Conservation (phyloP, 192 early-diverging fungal species). For the Coemansia erecta region DNA sequence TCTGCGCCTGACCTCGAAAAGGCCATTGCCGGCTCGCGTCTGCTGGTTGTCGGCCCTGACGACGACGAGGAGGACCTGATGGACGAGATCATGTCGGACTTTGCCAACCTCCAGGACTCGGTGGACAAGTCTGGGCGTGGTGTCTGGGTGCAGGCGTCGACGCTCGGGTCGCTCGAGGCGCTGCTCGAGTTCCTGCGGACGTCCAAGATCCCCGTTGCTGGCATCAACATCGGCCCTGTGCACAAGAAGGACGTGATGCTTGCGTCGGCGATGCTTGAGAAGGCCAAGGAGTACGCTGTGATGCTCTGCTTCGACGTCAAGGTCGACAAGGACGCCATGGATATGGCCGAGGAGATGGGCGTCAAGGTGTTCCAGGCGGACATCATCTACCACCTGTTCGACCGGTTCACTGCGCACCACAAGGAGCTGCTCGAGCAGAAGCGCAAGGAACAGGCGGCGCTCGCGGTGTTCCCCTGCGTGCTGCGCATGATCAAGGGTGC, state of each 20-base stretch:
- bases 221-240: constrained; percentile 96
- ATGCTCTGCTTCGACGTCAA: constrained; percentile 91
- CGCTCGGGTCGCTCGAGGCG: constrained; percentile 95
- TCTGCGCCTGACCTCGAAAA: constrained; percentile 89
- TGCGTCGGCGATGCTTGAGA: constrained; percentile 90
- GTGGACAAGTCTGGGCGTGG: constrained; percentile 85
- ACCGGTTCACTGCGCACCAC: constrained; percentile 83
- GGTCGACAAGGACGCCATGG: constrained; percentile 84
- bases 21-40: constrained; percentile 94
- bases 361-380: constrained; percentile 94
- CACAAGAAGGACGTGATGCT: constrained; percentile 96
- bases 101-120: constrained; percentile 68
- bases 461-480: constrained; percentile 96
- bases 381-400: constrained; percentile 99
- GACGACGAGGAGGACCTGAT: constrained; percentile 95
- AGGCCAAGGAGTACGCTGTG: constrained; percentile 78
- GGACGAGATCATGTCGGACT: constrained; percentile 94
- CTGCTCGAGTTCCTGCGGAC: constrained; percentile 87
- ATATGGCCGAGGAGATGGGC: constrained; percentile 87
- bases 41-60: constrained; percentile 89
- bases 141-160: constrained; percentile 98
- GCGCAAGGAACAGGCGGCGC: constrained; percentile 80
- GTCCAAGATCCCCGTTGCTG: constrained; percentile 93
- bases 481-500: constrained; percentile 83
- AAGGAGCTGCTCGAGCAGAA: constrained; percentile 78